Percentiles rank a stretch among this genome's conserved stretches.
These are phyloP conservation scores for Penicillium soppii DNA, from an alignment of 495 filamentous ascomycete species.

Conservation along the genomic window DNA sequence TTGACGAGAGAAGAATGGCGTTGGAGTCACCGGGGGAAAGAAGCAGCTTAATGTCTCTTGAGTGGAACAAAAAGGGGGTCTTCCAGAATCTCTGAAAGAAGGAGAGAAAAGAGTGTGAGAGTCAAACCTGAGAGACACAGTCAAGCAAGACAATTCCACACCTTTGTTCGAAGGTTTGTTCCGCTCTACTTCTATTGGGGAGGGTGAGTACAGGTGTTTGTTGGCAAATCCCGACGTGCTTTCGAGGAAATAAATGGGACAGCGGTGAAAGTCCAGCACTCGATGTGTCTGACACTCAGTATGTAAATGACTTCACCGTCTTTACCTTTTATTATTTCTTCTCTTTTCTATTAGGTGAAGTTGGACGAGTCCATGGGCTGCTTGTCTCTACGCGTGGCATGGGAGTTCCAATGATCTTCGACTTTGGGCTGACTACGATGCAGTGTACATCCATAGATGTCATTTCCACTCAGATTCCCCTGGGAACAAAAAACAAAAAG, in stretches of 20 bases:
- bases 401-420: constrained; percentile 16
- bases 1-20: neutral
- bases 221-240: neutral
- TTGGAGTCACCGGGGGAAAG: neutral
- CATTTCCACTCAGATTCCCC: constrained; percentile 13
- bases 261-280: constrained; percentile 11
- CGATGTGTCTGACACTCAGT: neutral
- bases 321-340: constrained; percentile 1
- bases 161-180: constrained; percentile 14
- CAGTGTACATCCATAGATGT: constrained; percentile 20
- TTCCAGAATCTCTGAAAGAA: constrained; percentile 21
- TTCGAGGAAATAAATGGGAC: constrained; percentile 4
- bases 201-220: constrained; percentile 11
- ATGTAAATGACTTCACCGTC: constrained; percentile 9
- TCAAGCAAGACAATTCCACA: constrained; percentile 19
- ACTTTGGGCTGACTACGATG: constrained; percentile 28
- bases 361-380: constrained; percentile 22
- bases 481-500: constrained; percentile 2
- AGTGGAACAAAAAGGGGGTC: constrained; percentile 15
- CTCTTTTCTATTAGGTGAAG: constrained; percentile 17
- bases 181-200: neutral
- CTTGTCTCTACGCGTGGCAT: constrained; percentile 15
- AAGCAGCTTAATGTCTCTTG: constrained; percentile 4
- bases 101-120: neutral
- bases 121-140: constrained; percentile 12